Evolutionary conservation across 768 basidiomycete genomes (phyloP), one percentile per base, ranked within the genome.

Genomic region (Leucocoprinus sp.): DNA sequence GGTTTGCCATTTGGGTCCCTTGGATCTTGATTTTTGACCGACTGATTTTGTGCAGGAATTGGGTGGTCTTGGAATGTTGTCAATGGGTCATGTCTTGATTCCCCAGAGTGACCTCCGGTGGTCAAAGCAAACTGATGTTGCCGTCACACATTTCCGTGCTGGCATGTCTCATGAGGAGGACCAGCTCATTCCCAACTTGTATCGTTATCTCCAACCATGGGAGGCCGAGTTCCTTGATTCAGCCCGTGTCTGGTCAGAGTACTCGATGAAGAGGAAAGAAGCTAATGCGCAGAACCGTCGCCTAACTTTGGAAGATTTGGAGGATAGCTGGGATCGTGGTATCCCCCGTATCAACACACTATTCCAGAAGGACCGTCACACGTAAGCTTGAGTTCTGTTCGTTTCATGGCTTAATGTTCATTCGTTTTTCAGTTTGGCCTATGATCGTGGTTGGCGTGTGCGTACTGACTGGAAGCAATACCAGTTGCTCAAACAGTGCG

Each of bases 211-310:
- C 9, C 90, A 95, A 55, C 93, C 93, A 8, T 97, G 93, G 93
- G 91, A 95, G 60, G 89, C 93, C 0, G 93, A 97, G 61, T 97
- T 99, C 71, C 63, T 96, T 49, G 96, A 99, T 59, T 97, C 93
- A 1, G 93, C 93, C 31, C 91, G 96, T 55, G 96, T 99, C 31
- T 99, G 96, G 96, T 90, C 85, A 0, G 96, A 99, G 63, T 99
- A 99, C 63, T 93, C 95, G 0, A 89, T 97, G 92, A 99, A 98
- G 74, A 72, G 96, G 55, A 98, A 98, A 64, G 96, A 99, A 60
- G 96, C 96, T n/a, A 96, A 93, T 52, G 95, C 96, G 1, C 92
- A 96, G 61, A 97, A 98, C 66, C 84, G 95, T 45, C 84, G 96
- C 12, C 73, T 99, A 44, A 99, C 96, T 1, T 72, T 99, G 15